Percentiles rank a stretch among this genome's conserved stretches.
Evolutionary conservation across 331 rosid genomes (phyloP).

Genomic region (Arachis monticola): DNA sequence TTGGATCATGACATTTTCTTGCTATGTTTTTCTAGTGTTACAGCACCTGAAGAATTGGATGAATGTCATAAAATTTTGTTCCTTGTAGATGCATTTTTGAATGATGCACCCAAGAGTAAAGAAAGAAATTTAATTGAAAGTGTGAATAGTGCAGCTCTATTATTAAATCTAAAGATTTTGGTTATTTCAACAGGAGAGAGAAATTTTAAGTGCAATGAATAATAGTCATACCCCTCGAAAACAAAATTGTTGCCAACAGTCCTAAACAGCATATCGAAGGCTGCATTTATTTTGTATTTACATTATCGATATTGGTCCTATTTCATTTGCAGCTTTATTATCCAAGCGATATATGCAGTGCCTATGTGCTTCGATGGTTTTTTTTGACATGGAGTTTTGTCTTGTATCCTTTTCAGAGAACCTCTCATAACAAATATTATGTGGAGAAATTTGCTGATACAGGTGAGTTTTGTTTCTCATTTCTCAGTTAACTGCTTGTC

Average conservation of each 20-base stretch:
- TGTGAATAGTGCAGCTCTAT: background rate
- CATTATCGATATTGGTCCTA: background rate
- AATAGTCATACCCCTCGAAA: background rate
- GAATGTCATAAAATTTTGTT: background rate
- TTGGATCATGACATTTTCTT: slow-evolving; percentile 22
- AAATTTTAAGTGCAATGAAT: background rate
- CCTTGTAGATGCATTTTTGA: too few relatives aligned
- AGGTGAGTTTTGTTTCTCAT: slow-evolving; percentile 55
- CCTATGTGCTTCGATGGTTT: slow-evolving; percentile 18
- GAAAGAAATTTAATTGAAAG: background rate
- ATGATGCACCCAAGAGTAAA: background rate
- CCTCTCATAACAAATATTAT: slow-evolving; percentile 95
- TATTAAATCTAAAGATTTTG: background rate
- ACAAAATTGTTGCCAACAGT: background rate
- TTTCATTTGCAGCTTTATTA: slow-evolving; percentile 1
- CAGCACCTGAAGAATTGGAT: slow-evolving; percentile 21
- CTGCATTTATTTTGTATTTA: background rate
- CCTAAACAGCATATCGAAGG: background rate
- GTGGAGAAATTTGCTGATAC: slow-evolving; percentile 97
- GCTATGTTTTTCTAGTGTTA: background rate
- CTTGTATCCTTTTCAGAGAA: slow-evolving; percentile 64
- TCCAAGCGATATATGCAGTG: slow-evolving; percentile 6
- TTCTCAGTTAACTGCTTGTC: background rate
- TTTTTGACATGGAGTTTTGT: slow-evolving; percentile 26
- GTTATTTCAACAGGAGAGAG: slow-evolving; percentile 1